Conservation (phyloP, 148 eudicot genomes). For the Linanthus parryae region DNA sequence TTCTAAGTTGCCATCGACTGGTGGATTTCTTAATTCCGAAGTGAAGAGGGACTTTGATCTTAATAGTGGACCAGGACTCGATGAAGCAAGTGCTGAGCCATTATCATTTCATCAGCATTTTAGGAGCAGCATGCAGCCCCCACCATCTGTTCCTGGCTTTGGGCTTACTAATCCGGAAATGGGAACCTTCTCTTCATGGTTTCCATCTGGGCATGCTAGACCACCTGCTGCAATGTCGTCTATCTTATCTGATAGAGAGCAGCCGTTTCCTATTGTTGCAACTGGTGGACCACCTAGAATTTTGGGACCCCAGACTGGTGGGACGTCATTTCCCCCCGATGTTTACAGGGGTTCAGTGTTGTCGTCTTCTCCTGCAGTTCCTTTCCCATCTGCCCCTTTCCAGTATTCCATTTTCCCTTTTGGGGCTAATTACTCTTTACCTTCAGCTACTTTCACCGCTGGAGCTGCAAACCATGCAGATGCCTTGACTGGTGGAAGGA, state of each 20-base stretch:
- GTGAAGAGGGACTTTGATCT: slow-evolving; percentile 70
- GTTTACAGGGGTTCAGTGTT: slow-evolving; percentile 65
- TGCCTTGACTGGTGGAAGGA: slow-evolving; percentile 40
- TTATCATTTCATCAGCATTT: slow-evolving; percentile 18
- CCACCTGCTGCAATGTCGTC: slow-evolving; percentile 52
- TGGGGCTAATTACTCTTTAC: slow-evolving; percentile 53
- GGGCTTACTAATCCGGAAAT: slow-evolving; percentile 40
- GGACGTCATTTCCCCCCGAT: slow-evolving; percentile 44
- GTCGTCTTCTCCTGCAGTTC: slow-evolving; percentile 75
- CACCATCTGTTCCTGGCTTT: slow-evolving; percentile 33
- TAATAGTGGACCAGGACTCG: slow-evolving; percentile 72
- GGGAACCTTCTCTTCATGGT: slow-evolving; percentile 58
- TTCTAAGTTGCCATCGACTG: slow-evolving; percentile 19
- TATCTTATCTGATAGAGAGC: slow-evolving; percentile 50
- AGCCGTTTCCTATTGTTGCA: slow-evolving; percentile 34
- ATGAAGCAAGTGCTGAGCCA: slow-evolving; percentile 40
- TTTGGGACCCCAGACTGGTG: slow-evolving; percentile 37
- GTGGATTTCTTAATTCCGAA: slow-evolving; percentile 26
- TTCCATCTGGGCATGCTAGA: slow-evolving; percentile 42
- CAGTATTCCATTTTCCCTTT: slow-evolving; percentile 78
- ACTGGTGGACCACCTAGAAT: slow-evolving; percentile 52
- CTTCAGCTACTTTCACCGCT: slow-evolving; percentile 51
- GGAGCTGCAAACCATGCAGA: no score
- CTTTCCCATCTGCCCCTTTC: slow-evolving; percentile 42
- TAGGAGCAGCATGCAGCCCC: slow-evolving; percentile 27